Conservation (phyloP, 257 asterid genomes). For the Thymus quinquecostatus region DNA sequence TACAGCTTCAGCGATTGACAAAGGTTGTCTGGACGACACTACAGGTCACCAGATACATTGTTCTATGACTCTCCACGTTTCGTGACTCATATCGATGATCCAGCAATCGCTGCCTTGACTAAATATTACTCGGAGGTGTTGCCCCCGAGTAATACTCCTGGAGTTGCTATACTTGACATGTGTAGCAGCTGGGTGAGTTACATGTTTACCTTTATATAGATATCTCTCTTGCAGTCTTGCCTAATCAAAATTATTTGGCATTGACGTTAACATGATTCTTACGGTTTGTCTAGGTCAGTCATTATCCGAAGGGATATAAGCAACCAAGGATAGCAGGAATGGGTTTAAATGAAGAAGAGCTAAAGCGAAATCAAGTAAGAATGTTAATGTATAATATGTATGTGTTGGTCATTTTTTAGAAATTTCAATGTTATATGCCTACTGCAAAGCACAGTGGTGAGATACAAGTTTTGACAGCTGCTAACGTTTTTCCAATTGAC, state of each 20-base stretch:
- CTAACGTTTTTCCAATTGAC: not conserved
- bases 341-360: slow-evolving; percentile 96
- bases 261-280: slow-evolving; percentile 30
- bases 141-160: slow-evolving; percentile 75
- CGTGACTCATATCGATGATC: slow-evolving; percentile 94
- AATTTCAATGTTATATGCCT: not conserved
- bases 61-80: slow-evolving; percentile 94
- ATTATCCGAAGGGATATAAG: slow-evolving; percentile 90
- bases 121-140: slow-evolving; percentile 73
- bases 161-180: slow-evolving; percentile 92
- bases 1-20: not conserved
- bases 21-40: slow-evolving; percentile 26
- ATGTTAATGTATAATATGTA: not conserved
- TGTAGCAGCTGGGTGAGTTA: slow-evolving; percentile 95
- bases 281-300: slow-evolving; percentile 75
- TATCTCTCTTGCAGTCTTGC: slow-evolving; percentile 1
- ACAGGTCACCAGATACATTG: slow-evolving; percentile 75
- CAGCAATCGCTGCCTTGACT: slow-evolving; percentile 90
- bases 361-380: slow-evolving; percentile 83
- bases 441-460: not conserved
- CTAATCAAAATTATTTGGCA: not conserved
- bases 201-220: not conserved
- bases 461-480: not conserved
- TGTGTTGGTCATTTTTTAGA: not conserved
- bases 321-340: slow-evolving; percentile 79